Percentiles rank a stretch among this genome's conserved stretches.
Evolutionary conservation across 2,329 filamentous ascomycete species (phyloP).

Genomic region (Dryadomyces sulphureus): DNA sequence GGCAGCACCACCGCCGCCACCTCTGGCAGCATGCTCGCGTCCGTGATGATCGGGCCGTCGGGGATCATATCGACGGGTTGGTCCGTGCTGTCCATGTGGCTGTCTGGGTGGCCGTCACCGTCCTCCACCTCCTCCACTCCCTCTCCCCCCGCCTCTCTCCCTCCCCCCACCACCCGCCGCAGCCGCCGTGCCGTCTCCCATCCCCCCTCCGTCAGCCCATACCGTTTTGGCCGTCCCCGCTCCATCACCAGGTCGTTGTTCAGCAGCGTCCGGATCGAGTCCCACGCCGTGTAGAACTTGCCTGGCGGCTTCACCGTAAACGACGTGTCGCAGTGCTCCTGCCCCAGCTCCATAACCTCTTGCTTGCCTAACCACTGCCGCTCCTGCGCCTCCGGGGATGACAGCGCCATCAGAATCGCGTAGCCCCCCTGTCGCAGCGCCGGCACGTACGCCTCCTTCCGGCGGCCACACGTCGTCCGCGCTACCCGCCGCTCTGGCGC

Average conservation of each 20-base stretch:
- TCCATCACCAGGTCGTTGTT: constrained; percentile 62
- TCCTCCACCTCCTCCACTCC: neutral
- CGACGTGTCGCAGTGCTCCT: constrained; percentile 58
- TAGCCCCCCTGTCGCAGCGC: constrained; percentile 59
- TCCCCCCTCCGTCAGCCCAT: constrained; percentile 60
- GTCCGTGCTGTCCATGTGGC: neutral
- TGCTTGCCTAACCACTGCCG: constrained; percentile 48
- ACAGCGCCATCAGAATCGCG: constrained; percentile 53
- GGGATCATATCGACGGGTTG: neutral
- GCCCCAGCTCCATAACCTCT: constrained; percentile 53
- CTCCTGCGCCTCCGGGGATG: constrained; percentile 39
- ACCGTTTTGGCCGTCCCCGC: constrained; percentile 53
- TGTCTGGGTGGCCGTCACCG: neutral
- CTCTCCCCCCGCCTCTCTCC: neutral
- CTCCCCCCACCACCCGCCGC: constrained; percentile 23
- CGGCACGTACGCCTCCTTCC: constrained; percentile 49
- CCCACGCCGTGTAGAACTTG: constrained; percentile 69
- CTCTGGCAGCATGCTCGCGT: constrained; percentile 22
- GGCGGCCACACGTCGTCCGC: neutral
- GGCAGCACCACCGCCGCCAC: constrained; percentile 47
- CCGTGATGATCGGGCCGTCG: neutral
- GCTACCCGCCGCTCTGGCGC: constrained; percentile 2
- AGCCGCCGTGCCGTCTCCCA: constrained; percentile 60
- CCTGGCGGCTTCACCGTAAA: constrained; percentile 52
- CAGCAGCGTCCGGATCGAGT: constrained; percentile 62